Base-by-base conservation (phyloP, 495 filamentous ascomycete species). In the Clohesyomyces aquaticus region DNA sequence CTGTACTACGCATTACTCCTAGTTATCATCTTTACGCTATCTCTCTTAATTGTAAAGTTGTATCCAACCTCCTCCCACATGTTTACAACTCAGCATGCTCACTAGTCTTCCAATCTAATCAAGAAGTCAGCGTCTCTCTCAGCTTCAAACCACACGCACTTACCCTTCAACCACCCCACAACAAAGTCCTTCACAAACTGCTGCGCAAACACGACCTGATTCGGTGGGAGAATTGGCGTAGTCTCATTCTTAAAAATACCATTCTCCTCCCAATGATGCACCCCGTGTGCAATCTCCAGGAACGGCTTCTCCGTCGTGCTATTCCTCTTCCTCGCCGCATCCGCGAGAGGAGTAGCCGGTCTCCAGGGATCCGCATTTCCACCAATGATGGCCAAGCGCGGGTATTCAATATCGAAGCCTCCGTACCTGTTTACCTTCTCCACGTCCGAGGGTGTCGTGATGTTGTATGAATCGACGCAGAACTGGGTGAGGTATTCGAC, bases 221-320 rank as follows among this genome's bases (percentile, higher is more conserved):
- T 53, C 1, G 87, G 87, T 19, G 86, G 85, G 50, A 85, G 59
- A 1, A 74, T 74, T 2, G 77, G 48, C 12, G 71, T 79, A 3
- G 81, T 85, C 76, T 88, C 77, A 63, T 87, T 86, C 2, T 77
- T 74, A 49, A 85, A 85, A 45, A 88, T 53, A 9, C 86, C 87
- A 70, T 89, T 88, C 80, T 89, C 83, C 71, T 89, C 87, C 84
- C 83, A 89, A 73, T 89, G 85, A 72, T 90, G 87, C 47, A 88
- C 85, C 0, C 77, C 85, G 0, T 77, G 80, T n/a, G 77, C 74
- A 55, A 91, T 86, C 55, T 88, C 69, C 23, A 87, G 76, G 59
- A 85, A 84, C 3, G 88, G 88, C 74, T 87, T 77, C 19, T 74
- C 73, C 0, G 77, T 74, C 0, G 87, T 89, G 38, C 77, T 86